Evolutionary conservation across 805 yeast genomes (phyloP), one percentile per base, ranked within the genome.

Genomic region (Candida manassasensis): DNA sequence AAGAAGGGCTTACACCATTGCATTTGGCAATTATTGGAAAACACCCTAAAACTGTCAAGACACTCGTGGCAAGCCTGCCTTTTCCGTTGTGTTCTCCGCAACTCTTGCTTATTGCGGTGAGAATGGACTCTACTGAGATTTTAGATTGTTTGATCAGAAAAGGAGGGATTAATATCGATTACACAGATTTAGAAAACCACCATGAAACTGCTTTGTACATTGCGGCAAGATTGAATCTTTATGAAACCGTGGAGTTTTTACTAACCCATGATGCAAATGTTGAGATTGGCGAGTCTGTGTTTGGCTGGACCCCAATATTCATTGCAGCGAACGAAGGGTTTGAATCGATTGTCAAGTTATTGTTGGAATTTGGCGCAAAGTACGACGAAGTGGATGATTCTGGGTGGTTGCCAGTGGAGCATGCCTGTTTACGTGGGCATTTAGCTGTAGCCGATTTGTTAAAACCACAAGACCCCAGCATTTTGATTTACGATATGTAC

Each of bases 341-440:
- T 36, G 50, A 49, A 26, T 74, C 73, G 2, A 68, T 85, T 27
- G 85, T 79, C 4, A 56, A 71, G 28, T 41, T 73, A 6, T 66
- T 90, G 42, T 56, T 81, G 19, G 59, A 62, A 0, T 51, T 68
- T 28, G 78, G 77, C 14, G 83, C 87, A 4, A 61, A 67, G 6
- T 74, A 63, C 39, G 71, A 74, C 29, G 59, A 67, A 18, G 69
- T 73, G 12, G 97, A 90, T 61, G 81, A 77, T 30, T 81, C 93
- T 35, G 97, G 97, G 0, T 90, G 97, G 97, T 77, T 87, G 13
- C 96, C 97, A n/a, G 79, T 87, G 79, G 97, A 90, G 51, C 97
- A 90, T 57, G 96, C 97, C 0, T 81, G 86, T 32, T 65, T 90
- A 30, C 72, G 97, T 48, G 97, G 97, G 4, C 95, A 88, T 55